Evolutionary conservation across 192 early-diverging fungal genomes (phyloP), one percentile per base, ranked within the genome.

Genomic region (Chytriomyces sp.): DNA sequence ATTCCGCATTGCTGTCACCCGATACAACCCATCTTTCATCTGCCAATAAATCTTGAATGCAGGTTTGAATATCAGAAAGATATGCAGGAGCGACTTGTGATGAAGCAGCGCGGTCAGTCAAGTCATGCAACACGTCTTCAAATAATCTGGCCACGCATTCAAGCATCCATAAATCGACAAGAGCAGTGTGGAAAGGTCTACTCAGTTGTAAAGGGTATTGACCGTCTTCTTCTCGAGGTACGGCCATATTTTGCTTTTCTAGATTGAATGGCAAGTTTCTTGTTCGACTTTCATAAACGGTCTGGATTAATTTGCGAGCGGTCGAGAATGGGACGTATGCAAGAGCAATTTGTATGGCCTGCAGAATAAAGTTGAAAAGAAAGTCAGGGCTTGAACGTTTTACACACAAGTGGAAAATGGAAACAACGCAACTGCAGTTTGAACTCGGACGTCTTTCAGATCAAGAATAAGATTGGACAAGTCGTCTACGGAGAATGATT

Each of bases 351-450:
- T 64, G 63, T 23, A 64, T n/a, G 63, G 20, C 18, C 63, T 64
- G 8, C 16, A 23, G 8, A 24, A 24, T 35, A 64, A 26, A 26
- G 26, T 24, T 11, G 26, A 0, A 35, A 18, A 23, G 3, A 18
- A 64, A 35, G 1, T n/a, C 63, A 64, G 16, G 16, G 63, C 13
- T 64, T 23, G 8, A 35, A 64, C 18, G 57, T 59, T 59, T 5
- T 59, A 18, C 20, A 59, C 13, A 59, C 57, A 59, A n/a, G n/a
- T 20, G 13, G 13, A 20, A n/a, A n/a, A n/a, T n/a, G 28, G 1
- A 5, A 26, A 23, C 11, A 64, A 68, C 43, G 10, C 48, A 48
- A 68, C 67, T 49, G 67, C 67, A 68, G 67, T 45, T 47, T 68
- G 67, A 16, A 68, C 11, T 13, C 67, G 43, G 16, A 68, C 46